Conservation (phyloP, 345 rosid species). For the Dovyalis caffra region DNA sequence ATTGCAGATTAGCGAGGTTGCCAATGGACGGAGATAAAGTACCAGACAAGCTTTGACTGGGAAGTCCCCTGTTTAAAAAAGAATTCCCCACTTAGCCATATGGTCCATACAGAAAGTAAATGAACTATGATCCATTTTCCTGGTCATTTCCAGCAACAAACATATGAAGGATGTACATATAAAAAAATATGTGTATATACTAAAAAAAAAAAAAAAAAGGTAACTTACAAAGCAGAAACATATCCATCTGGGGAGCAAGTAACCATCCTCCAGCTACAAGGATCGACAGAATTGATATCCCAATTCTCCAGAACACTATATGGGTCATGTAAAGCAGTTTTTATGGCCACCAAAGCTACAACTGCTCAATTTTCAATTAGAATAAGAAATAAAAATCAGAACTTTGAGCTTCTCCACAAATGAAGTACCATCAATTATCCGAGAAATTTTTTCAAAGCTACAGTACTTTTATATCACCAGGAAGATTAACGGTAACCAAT, state of each 20-base stretch:
- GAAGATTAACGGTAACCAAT: constrained; percentile 1
- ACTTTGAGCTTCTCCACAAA: not conserved
- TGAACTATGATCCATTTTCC: not conserved
- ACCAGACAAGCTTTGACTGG: constrained; percentile 95
- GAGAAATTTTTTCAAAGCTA: not conserved
- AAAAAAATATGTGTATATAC: no score
- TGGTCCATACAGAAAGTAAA: not conserved
- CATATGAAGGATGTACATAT: not conserved
- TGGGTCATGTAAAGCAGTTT: constrained; percentile 75
- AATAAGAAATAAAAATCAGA: not conserved
- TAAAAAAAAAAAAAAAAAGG: not conserved
- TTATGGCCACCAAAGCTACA: constrained; percentile 84
- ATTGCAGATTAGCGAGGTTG: constrained; percentile 74
- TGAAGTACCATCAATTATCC: not conserved
- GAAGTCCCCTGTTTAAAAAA: constrained; percentile 74
- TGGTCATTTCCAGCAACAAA: not conserved
- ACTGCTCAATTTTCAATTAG: constrained; percentile 56
- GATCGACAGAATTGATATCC: constrained; percentile 98
- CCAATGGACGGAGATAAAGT: constrained; percentile 81
- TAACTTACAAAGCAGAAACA: constrained; percentile 89
- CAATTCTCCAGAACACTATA: constrained; percentile 90
- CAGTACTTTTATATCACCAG: not conserved
- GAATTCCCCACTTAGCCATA: not conserved
- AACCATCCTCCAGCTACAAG: constrained; percentile 99
- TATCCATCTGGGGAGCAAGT: constrained; percentile 77